Percentiles rank a stretch among this genome's conserved stretches.
Conservation (phyloP, 176 grass and related monocot species). For the Oryza australiensis region DNA sequence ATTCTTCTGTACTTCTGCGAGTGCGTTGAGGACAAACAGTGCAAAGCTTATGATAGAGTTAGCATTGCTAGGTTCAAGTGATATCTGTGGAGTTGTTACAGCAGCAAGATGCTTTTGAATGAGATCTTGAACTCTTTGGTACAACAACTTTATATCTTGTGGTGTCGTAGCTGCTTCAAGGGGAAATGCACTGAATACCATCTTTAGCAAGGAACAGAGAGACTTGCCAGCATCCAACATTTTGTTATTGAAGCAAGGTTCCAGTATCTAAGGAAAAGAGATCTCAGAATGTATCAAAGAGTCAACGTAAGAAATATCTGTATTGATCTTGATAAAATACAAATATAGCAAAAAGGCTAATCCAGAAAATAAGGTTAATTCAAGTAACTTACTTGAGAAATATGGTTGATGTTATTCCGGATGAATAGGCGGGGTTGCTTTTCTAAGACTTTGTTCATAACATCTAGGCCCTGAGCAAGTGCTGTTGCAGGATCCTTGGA, state of each 20-base stretch:
- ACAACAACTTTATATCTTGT: conserved; percentile 78
- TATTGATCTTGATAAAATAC: background rate
- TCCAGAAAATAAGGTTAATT: conserved; percentile 21
- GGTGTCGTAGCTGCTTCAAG: conserved; percentile 83
- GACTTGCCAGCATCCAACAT: conserved; percentile 95
- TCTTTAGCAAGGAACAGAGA: conserved; percentile 92
- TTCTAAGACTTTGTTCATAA: conserved; percentile 99
- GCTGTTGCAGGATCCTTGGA: conserved; percentile 96
- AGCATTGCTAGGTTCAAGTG: conserved; percentile 75
- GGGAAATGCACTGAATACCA: conserved; percentile 92
- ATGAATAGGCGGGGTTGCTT: conserved; percentile 98
- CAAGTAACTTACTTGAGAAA: conserved; percentile 72
- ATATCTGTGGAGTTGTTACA: conserved; percentile 84
- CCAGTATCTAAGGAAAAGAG: conserved; percentile 66
- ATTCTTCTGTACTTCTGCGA: conserved; percentile 93
- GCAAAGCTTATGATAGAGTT: conserved; percentile 92
- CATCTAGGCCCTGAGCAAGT: conserved; percentile 97
- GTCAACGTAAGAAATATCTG: conserved; percentile 16
- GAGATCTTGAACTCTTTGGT: conserved; percentile 82
- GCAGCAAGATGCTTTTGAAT: conserved; percentile 87
- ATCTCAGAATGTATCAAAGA: conserved; percentile 22
- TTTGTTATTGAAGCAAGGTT: conserved; percentile 94
- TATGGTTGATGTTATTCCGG: conserved; percentile 97
- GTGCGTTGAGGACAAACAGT: conserved; percentile 77
- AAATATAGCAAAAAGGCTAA: conserved; percentile 20